A percentile compares a stretch with the other conserved stretches of the same genome.
Evolutionary conservation across 345 rosid species (phyloP).

Genomic region (Populus euphratica): DNA sequence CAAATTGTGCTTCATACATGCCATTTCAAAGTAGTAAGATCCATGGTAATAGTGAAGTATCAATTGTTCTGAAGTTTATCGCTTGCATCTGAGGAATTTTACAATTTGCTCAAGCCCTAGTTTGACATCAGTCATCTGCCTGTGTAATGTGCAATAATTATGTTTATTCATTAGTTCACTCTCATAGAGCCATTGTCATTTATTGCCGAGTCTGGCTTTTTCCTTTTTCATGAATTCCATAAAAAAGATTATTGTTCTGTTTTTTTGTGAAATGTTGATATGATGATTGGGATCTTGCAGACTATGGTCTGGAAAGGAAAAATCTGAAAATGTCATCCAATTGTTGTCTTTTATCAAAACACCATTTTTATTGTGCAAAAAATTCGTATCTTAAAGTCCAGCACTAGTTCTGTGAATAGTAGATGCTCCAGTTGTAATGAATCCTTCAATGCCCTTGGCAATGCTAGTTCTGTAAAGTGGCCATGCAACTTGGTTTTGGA

Average conservation of each 20-base stretch:
- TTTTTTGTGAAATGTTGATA: neutral
- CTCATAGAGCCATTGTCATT: conserved; percentile 1
- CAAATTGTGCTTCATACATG: neutral
- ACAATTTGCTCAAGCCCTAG: neutral
- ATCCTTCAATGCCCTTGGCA: neutral
- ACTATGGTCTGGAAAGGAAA: neutral
- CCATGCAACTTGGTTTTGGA: neutral
- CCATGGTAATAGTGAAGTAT: neutral
- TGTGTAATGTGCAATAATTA: neutral
- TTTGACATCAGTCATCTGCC: neutral
- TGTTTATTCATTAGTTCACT: neutral
- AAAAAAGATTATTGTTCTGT: neutral
- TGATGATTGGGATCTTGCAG: neutral
- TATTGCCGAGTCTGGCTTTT: neutral
- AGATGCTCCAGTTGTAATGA: neutral
- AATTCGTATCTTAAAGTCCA: neutral
- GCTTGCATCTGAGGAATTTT: neutral
- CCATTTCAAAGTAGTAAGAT: neutral
- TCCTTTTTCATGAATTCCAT: neutral
- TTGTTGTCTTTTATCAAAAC: neutral
- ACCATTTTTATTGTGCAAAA: neutral
- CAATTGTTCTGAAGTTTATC: neutral
- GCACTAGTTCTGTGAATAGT: neutral
- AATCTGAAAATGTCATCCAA: neutral
- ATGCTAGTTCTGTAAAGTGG: neutral